phyloP scores from a whole-genome alignment of 2,329 filamentous ascomycete genomes.

The Zasmidium cellare region DNA sequence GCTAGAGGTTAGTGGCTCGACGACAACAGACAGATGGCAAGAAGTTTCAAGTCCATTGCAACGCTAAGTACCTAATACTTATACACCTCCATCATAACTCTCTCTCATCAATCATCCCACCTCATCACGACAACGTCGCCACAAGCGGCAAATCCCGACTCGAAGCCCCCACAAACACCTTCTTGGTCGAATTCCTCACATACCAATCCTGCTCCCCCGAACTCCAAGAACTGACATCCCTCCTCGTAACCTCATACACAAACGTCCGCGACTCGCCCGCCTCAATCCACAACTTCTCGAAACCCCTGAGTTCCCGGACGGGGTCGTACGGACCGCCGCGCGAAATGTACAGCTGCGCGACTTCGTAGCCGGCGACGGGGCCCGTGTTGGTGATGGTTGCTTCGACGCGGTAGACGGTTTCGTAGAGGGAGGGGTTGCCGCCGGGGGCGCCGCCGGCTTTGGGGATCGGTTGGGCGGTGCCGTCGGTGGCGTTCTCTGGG shows the following conservation, averaged over 20 bases:
- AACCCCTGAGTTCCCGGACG: slow-evolving; percentile 34
- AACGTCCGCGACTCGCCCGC: slow-evolving; percentile 34
- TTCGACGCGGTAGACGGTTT: slow-evolving; percentile 65
- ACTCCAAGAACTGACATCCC: slow-evolving; percentile 54
- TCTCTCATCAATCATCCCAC: too few relatives aligned
- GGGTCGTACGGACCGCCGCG: slow-evolving; percentile 54
- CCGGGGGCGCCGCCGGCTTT: slow-evolving; percentile 65
- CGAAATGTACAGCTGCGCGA: slow-evolving; percentile 53
- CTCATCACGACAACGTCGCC: background rate
- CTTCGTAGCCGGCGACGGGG: slow-evolving; percentile 50
- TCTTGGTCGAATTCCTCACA: slow-evolving; percentile 55
- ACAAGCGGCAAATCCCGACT: slow-evolving; percentile 53
- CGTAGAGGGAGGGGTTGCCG: slow-evolving; percentile 64
- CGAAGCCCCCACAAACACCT: slow-evolving; percentile 58
- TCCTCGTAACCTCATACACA: slow-evolving; percentile 40
- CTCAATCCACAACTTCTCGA: slow-evolving; percentile 33
- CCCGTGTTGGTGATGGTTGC: slow-evolving; percentile 63
- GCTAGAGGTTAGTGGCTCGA: too few relatives aligned
- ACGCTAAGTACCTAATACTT: too few relatives aligned
- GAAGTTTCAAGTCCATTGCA: too few relatives aligned
- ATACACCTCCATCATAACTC: too few relatives aligned
- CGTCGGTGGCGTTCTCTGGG: slow-evolving; percentile 59
- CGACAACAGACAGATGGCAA: too few relatives aligned
- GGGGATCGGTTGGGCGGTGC: slow-evolving; percentile 56
- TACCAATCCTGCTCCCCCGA: slow-evolving; percentile 56